These are phyloP conservation scores for Simmondsia chinensis DNA, from an alignment of 148 eudicot genomes.

Conservation along the genomic window DNA sequence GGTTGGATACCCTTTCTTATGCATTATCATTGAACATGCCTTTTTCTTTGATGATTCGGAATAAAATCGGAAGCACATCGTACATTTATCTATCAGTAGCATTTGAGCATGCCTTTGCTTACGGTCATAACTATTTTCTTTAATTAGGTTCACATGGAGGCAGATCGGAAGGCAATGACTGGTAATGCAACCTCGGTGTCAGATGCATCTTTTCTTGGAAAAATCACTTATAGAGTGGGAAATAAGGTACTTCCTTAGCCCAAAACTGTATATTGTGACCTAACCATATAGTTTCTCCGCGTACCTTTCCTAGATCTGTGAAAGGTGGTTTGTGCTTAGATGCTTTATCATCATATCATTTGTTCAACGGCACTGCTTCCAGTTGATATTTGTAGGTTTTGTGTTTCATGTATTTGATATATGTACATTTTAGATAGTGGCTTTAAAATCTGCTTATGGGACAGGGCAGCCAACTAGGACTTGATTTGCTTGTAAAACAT, in stretches of 20 bases:
- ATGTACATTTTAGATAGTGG: no score
- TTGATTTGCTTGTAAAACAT: no score
- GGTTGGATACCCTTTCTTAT: constrained; percentile 1
- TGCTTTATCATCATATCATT: background rate
- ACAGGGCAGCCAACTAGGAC: no score
- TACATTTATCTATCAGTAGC: background rate
- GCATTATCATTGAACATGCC: background rate
- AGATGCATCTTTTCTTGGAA: constrained; percentile 43
- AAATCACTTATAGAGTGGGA: constrained; percentile 80
- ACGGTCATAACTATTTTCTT: constrained; percentile 6
- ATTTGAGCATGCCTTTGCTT: constrained; percentile 6
- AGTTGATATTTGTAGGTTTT: no score
- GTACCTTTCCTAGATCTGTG: no score
- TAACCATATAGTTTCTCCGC: no score
- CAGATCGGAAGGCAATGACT: constrained; percentile 63
- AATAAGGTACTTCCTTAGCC: constrained; percentile 48
- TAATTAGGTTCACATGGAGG: constrained; percentile 93
- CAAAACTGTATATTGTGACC: background rate
- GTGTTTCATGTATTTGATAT: no score
- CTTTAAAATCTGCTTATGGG: no score
- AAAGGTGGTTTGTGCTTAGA: no score
- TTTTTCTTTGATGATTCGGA: background rate
- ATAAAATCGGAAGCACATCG: no score
- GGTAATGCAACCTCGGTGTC: constrained; percentile 36
- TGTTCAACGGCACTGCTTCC: background rate